Conservation (phyloP, 2,329 filamentous ascomycete species). For the Capronia americana region DNA sequence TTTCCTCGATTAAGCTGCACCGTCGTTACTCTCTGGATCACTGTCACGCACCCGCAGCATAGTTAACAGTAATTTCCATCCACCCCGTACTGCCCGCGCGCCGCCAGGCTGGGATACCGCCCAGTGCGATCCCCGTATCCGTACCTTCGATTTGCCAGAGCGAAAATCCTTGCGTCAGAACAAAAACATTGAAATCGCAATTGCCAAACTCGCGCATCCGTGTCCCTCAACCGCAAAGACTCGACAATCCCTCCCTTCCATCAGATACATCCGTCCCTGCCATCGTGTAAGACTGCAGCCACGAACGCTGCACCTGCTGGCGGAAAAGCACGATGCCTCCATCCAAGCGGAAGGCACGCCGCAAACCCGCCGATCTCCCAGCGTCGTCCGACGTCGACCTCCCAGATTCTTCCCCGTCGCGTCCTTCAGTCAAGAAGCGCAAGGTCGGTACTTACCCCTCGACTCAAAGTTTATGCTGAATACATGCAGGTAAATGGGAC, state of each 20-base stretch:
- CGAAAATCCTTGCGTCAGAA: constrained; percentile 35
- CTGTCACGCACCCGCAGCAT: neutral
- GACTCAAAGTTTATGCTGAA: constrained; percentile 10
- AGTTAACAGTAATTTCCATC: neutral
- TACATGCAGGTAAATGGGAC: constrained; percentile 30
- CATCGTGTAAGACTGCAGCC: constrained; percentile 5
- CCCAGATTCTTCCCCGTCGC: constrained; percentile 56
- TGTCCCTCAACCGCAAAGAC: constrained; percentile 3
- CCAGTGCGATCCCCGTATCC: constrained; percentile 11
- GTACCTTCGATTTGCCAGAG: constrained; percentile 12
- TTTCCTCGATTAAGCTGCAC: constrained; percentile 14
- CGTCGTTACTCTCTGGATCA: constrained; percentile 6
- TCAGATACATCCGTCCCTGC: neutral
- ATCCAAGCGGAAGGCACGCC: constrained; percentile 39
- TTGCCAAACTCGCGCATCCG: constrained; percentile 25
- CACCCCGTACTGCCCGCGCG: neutral
- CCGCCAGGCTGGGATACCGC: constrained; percentile 18
- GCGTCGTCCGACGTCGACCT: constrained; percentile 51
- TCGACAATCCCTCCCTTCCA: neutral
- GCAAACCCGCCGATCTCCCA: constrained; percentile 32
- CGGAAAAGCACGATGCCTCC: constrained; percentile 33
- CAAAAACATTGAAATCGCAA: constrained; percentile 38
- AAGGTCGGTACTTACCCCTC: constrained; percentile 47
- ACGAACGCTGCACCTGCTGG: neutral
- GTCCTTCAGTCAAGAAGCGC: constrained; percentile 56